These are phyloP conservation scores for Linnemannia schmuckeri DNA, from an alignment of 192 early-diverging fungal genomes.

Conservation along the genomic window DNA sequence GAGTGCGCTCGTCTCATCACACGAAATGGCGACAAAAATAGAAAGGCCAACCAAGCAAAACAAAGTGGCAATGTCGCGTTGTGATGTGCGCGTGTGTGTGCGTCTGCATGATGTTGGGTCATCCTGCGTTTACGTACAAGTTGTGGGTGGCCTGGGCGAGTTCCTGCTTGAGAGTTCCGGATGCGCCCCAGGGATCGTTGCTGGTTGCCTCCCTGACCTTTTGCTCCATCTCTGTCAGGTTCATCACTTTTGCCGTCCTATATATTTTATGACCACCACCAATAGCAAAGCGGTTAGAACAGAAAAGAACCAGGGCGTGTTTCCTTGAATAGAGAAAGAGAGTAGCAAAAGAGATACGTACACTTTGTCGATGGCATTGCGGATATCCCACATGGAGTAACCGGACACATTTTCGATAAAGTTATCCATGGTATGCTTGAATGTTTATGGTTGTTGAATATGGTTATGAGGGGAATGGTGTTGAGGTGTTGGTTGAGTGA, in stretches of 20 bases:
- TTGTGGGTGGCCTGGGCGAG: conserved; percentile 91
- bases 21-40: not conserved
- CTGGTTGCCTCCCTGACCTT: conserved; percentile 94
- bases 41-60: not conserved
- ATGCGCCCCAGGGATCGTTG: conserved; percentile 96
- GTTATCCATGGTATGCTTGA: conserved; percentile 41
- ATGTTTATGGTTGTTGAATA: not conserved
- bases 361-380: conserved; percentile 55
- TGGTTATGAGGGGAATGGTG: not conserved
- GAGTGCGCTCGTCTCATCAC: not conserved
- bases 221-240: conserved; percentile 94
- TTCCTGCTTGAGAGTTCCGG: conserved; percentile 92
- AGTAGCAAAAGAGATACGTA: not conserved
- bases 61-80: not conserved
- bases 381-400: conserved; percentile 59
- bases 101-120: not conserved
- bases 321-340: not conserved
- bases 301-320: not conserved
- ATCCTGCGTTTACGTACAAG: conserved; percentile 67
- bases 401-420: conserved; percentile 56
- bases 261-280: not conserved
- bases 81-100: too few relatives aligned
- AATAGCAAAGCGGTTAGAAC: not conserved
- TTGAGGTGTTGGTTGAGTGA: not conserved
- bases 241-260: conserved; percentile 76